These are phyloP conservation scores for Ophiostoma sp. DNA, from an alignment of 2,329 filamentous ascomycete species.

Conservation along the genomic window DNA sequence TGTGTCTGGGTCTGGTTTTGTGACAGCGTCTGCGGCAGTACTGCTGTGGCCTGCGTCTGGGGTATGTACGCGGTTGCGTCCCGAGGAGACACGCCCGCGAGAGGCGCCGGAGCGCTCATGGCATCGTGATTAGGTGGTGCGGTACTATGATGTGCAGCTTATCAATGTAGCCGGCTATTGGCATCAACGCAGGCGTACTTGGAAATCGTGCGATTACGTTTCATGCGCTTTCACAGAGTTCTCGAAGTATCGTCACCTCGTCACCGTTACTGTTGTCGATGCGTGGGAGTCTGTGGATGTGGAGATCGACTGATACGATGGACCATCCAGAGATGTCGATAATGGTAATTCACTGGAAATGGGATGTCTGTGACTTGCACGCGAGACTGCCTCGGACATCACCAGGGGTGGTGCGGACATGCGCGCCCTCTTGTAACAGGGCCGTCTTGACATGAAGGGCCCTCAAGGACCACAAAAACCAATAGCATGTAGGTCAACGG, in stretches of 20 bases:
- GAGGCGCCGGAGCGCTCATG: conserved; percentile 13
- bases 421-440: background rate
- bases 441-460: background rate
- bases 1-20: background rate
- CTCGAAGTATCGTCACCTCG: background rate
- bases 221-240: too few relatives aligned
- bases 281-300: background rate
- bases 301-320: background rate
- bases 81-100: conserved; percentile 12
- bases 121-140: conserved; percentile 6
- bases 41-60: background rate
- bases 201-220: too few relatives aligned
- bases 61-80: background rate
- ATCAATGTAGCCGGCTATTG: background rate
- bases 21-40: background rate
- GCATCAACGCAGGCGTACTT: too few relatives aligned
- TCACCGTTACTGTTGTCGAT: background rate
- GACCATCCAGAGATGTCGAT: background rate
- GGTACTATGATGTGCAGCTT: background rate
- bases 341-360: background rate
- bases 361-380: background rate
- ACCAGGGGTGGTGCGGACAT: background rate
- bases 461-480: background rate
- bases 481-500: background rate
- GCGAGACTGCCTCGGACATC: background rate